Conservation (phyloP, 306 rosid species). For the Quercus dentata region DNA sequence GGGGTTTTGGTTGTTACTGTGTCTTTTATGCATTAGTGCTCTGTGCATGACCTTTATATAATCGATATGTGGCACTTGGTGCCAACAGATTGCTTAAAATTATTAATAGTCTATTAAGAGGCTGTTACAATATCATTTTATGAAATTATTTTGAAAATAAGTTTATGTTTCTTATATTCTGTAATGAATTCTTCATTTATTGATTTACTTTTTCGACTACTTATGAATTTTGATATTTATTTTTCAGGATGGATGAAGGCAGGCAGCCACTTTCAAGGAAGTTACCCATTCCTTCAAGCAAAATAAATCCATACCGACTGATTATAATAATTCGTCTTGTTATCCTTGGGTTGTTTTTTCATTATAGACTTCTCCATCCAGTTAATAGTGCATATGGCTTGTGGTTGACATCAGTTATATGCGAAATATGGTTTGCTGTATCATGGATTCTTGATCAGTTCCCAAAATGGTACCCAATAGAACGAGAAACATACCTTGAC, state of each 20-base stretch:
- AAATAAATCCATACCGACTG: constrained; percentile 94
- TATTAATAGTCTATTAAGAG: background rate
- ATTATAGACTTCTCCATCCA: constrained; percentile 93
- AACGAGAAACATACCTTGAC: constrained; percentile 95
- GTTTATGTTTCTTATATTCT: background rate
- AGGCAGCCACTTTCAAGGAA: constrained; percentile 95
- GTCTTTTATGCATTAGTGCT: background rate
- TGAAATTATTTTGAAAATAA: background rate
- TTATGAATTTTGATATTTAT: constrained; percentile 7
- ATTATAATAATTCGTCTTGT: constrained; percentile 76
- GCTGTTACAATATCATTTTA: background rate
- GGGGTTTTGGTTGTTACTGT: background rate
- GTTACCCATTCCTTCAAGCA: constrained; percentile 83
- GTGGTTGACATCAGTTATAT: constrained; percentile 97
- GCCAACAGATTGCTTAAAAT: background rate
- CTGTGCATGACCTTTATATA: background rate
- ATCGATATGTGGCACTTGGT: background rate
- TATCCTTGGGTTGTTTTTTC: constrained; percentile 76
- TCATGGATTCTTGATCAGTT: constrained; percentile 98
- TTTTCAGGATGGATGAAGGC: constrained; percentile 97
- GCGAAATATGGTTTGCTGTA: constrained; percentile 96
- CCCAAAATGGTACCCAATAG: constrained; percentile 93
- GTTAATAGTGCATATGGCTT: constrained; percentile 89
- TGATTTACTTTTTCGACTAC: background rate
- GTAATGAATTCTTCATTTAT: background rate